Evolutionary conservation across 139 green algal genomes (phyloP).

Genomic region (Chlamydomonas asymmetrica): DNA sequence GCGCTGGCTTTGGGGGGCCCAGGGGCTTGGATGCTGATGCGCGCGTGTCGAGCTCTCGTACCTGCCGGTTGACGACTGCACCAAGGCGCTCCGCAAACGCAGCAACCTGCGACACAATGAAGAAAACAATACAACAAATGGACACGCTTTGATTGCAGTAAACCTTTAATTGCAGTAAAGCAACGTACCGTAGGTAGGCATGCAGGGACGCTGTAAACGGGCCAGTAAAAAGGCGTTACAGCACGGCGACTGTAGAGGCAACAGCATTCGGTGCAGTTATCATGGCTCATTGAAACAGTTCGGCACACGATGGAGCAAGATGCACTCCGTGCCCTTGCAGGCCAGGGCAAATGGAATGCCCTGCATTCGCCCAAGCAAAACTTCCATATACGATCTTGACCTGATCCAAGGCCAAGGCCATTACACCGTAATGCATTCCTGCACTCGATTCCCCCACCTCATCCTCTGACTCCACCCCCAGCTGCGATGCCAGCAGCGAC

Average conservation of each 20-base stretch:
- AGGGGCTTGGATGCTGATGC: conserved; percentile 4
- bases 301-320: too few species aligned
- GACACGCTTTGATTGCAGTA: not conserved
- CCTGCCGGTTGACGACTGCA: conserved; percentile 22
- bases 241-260: not conserved
- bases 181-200: not conserved
- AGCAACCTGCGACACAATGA: not conserved
- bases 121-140: not conserved
- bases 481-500: conserved; percentile 2
- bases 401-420: not conserved
- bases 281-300: not conserved
- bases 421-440: too few species aligned
- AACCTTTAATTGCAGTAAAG: not conserved
- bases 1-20: conserved; percentile 3
- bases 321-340: too few species aligned
- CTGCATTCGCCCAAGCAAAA: too few species aligned
- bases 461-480: conserved; percentile 36
- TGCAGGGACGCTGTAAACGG: too few species aligned
- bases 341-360: too few species aligned
- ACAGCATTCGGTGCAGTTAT: not conserved
- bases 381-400: too few species aligned
- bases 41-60: conserved; percentile 23
- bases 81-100: not conserved
- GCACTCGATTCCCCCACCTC: conserved; percentile 10
- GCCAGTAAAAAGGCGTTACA: not conserved